Evolutionary conservation across 1,284 basidiomycete species (phyloP), one percentile per base, ranked within the genome.

Genomic region (Inonotus hispidus): DNA sequence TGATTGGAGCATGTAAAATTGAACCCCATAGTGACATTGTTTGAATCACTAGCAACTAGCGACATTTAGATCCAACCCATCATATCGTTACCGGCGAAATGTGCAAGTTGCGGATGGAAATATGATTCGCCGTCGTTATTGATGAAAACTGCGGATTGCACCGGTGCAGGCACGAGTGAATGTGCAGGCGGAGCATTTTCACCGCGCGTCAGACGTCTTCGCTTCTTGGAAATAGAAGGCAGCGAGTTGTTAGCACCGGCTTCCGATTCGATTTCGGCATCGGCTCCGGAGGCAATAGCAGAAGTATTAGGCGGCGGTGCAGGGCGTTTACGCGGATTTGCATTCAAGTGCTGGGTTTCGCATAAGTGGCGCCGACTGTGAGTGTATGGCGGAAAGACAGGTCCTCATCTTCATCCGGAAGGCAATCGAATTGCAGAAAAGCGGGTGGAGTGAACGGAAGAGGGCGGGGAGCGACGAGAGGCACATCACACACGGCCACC

Each of bases 381-480:
- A 11, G 62, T 63, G 41, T 63, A 63, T 14, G 62, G 62, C 13
- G 62, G 62, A 60, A 63, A 29, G 58, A 60, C 1, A 63, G 46
- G 21, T 63, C 62, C 47, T 63, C 62, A 37, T 63, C 62, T 32
- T 63, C 58, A 25, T 63, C 62, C 32, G 62, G 62, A 2, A 63
- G 43, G 39, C 32, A 61, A 43, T 64, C 59, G 56, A 64, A 64
- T 43, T 64, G 63, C 25, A 64, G 41, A 29, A 64, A 60, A 14
- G 58, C 43, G 13, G 62, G 62, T 49, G 62, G 54, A 0, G 58
- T 60, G 53, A 63, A 65, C 49, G 46, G 47, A 35, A 53, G 39
- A 43, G 47, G 53, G 3, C 62, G 56, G 21, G 58, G 58, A 21
- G 64, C 55, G 49, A 52, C 46, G 38, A 53, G 37, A 38, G 47